These are phyloP conservation scores for Alternaria conjuncta DNA, from an alignment of 2,329 filamentous ascomycete genomes.

Conservation along the genomic window DNA sequence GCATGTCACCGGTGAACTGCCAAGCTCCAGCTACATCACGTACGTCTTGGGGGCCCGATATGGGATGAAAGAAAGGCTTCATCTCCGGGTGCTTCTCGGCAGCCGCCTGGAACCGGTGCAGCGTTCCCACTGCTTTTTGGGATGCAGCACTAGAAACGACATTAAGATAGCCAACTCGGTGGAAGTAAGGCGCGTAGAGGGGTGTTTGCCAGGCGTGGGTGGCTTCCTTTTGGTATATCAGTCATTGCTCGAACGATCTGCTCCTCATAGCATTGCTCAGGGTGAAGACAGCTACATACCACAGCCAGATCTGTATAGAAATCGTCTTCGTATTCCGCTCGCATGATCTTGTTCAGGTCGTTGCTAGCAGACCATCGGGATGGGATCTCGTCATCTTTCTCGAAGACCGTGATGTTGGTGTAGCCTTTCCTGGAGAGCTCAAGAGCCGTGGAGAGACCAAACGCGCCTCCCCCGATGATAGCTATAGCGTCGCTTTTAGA, in stretches of 20 bases:
- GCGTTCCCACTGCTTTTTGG: slow-evolving; percentile 57
- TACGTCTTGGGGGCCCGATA: slow-evolving; percentile 47
- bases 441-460: slow-evolving; percentile 40
- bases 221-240: slow-evolving; percentile 50
- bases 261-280: not conserved
- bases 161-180: slow-evolving; percentile 60
- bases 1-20: slow-evolving; percentile 57
- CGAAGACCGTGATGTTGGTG: slow-evolving; percentile 39
- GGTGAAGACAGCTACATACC: slow-evolving; percentile 40
- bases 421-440: slow-evolving; percentile 40
- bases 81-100: slow-evolving; percentile 52
- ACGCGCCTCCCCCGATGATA: slow-evolving; percentile 41
- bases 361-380: slow-evolving; percentile 62
- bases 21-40: slow-evolving; percentile 48
- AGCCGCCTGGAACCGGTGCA: slow-evolving; percentile 50
- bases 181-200: slow-evolving; percentile 61
- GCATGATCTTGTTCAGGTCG: slow-evolving; percentile 68
- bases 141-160: slow-evolving; percentile 58
- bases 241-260: not conserved
- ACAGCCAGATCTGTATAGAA: slow-evolving; percentile 64
- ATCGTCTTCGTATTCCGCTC: slow-evolving; percentile 64
- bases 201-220: slow-evolving; percentile 61
- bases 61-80: slow-evolving; percentile 39
- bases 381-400: slow-evolving; percentile 50
- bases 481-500: slow-evolving; percentile 33